These are phyloP conservation scores for Gaeumannomyces tritici DNA, from an alignment of 2,329 filamentous ascomycete genomes.

Conservation along the genomic window DNA sequence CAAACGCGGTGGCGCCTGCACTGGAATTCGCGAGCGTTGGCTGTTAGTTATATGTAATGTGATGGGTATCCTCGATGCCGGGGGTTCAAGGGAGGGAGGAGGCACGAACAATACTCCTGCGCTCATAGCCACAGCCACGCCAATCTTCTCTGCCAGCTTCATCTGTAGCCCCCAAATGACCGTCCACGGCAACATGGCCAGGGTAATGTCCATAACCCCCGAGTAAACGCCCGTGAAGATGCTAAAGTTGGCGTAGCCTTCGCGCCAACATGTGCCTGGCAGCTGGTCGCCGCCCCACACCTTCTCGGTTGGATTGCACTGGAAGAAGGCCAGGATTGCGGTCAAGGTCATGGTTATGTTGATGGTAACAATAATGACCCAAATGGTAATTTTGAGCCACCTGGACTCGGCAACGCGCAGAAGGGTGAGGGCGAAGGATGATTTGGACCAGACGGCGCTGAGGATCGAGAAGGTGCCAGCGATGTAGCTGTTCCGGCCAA, in stretches of 20 bases:
- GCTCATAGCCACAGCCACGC: conserved; percentile 20
- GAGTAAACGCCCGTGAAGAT: conserved; percentile 16
- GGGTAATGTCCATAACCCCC: conserved; percentile 13
- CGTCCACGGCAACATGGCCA: conserved; percentile 20
- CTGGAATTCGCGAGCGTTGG: conserved; percentile 4
- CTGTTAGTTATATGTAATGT: not conserved
- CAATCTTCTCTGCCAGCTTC: conserved; percentile 18
- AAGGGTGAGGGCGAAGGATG: conserved; percentile 25
- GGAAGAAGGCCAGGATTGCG: conserved; percentile 6
- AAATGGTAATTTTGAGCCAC: conserved; percentile 16
- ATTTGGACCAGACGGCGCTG: conserved; percentile 24
- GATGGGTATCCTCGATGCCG: not conserved
- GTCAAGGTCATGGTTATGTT: conserved; percentile 19
- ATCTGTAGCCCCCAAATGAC: conserved; percentile 19
- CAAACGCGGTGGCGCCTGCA: conserved; percentile 14
- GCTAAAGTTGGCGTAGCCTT: conserved; percentile 13
- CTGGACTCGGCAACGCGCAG: conserved; percentile 17
- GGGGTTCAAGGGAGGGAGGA: not conserved
- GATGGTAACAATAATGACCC: conserved; percentile 20
- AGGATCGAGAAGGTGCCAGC: conserved; percentile 18
- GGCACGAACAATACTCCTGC: conserved; percentile 17
- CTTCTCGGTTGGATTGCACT: conserved; percentile 7
- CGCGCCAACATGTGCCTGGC: conserved; percentile 11
- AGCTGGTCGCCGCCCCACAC: conserved; percentile 4
- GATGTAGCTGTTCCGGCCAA: conserved; percentile 3